These are phyloP conservation scores for Lipomyces mesembrius DNA, from an alignment of 805 yeast genomes.

Conservation along the genomic window DNA sequence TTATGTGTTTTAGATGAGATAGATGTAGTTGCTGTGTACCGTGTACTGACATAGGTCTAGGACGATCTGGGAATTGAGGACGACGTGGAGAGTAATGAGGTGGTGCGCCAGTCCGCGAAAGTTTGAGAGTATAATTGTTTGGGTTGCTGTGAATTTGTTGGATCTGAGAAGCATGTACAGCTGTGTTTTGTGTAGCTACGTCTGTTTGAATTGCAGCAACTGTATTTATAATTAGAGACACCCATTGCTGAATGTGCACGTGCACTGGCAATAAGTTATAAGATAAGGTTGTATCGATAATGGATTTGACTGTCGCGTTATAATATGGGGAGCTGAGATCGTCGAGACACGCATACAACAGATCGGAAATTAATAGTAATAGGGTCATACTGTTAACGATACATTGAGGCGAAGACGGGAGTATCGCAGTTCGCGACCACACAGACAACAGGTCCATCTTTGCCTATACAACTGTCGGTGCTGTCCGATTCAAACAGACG, in stretches of 20 bases:
- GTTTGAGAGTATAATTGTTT: background rate
- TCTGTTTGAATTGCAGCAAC: background rate
- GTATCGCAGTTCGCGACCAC: too few relatives aligned
- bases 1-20: background rate
- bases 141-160: background rate
- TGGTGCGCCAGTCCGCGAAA: background rate
- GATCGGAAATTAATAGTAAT: background rate
- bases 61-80: slow-evolving; percentile 8
- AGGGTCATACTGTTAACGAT: background rate
- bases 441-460: background rate
- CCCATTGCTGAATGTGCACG: too few relatives aligned
- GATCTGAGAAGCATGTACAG: too few relatives aligned
- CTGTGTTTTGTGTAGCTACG: background rate
- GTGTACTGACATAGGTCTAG: background rate
- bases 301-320: too few relatives aligned
- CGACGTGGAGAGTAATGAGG: background rate
- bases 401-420: too few relatives aligned
- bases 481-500: background rate
- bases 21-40: background rate
- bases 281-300: background rate
- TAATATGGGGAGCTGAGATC: background rate
- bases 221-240: background rate
- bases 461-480: background rate
- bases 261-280: background rate
- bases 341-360: background rate